Conservation (phyloP, 2,329 filamentous ascomycete species). For the Arachnomyces sp. region DNA sequence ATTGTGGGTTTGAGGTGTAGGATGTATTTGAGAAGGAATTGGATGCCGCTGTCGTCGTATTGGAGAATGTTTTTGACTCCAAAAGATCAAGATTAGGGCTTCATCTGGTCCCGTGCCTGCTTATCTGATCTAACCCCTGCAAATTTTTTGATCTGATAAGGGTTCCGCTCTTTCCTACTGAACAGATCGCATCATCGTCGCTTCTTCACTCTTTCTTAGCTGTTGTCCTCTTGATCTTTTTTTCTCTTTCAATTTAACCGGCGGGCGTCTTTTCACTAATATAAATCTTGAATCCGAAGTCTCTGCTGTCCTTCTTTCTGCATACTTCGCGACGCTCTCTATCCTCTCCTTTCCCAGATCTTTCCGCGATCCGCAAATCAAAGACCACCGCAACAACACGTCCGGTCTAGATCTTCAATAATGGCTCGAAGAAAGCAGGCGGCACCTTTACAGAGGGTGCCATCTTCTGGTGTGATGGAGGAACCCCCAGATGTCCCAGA, state of each 20-base stretch:
- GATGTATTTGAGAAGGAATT: constrained; percentile 4
- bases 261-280: too few relatives aligned
- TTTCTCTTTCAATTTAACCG: constrained; percentile 4
- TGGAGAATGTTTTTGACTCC: background rate
- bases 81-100: background rate
- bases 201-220: background rate
- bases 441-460: constrained; percentile 54
- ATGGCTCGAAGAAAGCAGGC: constrained; percentile 69
- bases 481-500: constrained; percentile 24
- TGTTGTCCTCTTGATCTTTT: constrained; percentile 9
- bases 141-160: too few relatives aligned
- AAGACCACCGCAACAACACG: too few relatives aligned
- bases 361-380: too few relatives aligned
- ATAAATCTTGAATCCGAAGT: background rate
- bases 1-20: constrained; percentile 12
- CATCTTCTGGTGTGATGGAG: constrained; percentile 57
- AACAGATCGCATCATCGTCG: constrained; percentile 30
- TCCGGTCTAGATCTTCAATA: constrained; percentile 4
- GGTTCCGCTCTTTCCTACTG: constrained; percentile 3
- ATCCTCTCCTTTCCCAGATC: too few relatives aligned
- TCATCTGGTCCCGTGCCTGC: too few relatives aligned
- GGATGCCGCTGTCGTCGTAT: background rate
- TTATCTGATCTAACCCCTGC: too few relatives aligned
- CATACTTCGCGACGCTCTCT: too few relatives aligned
- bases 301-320: background rate